These are phyloP conservation scores for Colletotrichum lini DNA, from an alignment of 2,329 filamentous ascomycete genomes.

Conservation along the genomic window DNA sequence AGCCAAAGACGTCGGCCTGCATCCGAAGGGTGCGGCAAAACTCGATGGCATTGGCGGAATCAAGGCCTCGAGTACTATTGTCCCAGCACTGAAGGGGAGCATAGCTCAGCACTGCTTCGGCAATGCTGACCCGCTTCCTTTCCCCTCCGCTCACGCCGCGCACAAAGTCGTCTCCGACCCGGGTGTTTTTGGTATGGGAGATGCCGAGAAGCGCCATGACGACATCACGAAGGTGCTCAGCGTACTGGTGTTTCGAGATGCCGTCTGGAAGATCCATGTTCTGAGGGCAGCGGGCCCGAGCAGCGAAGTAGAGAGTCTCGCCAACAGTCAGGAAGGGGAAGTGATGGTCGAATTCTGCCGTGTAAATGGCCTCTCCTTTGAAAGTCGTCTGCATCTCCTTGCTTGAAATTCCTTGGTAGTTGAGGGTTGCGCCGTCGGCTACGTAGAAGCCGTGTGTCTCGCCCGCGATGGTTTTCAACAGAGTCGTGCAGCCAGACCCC, in stretches of 20 bases:
- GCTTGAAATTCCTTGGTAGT: constrained; percentile 31
- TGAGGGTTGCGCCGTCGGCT: constrained; percentile 26
- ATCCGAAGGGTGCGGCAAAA: constrained; percentile 47
- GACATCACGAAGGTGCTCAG: constrained; percentile 65
- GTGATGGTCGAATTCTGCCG: constrained; percentile 75
- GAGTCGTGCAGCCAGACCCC: constrained; percentile 73
- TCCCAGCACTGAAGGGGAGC: constrained; percentile 52
- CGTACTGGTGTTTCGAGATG: constrained; percentile 57
- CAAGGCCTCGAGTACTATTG: constrained; percentile 66
- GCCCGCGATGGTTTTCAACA: constrained; percentile 76
- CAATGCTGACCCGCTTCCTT: constrained; percentile 57
- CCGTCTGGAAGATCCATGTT: constrained; percentile 60
- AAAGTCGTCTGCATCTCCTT: constrained; percentile 38
- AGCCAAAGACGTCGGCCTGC: constrained; percentile 47
- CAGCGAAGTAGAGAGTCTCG: constrained; percentile 73
- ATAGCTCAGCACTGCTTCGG: constrained; percentile 51
- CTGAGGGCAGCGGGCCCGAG: constrained; percentile 66
- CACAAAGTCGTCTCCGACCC: constrained; percentile 68
- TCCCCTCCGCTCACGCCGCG: constrained; percentile 70
- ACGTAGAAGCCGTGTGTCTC: constrained; percentile 72
- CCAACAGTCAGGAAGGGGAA: constrained; percentile 72
- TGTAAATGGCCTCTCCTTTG: constrained; percentile 76
- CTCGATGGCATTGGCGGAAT: constrained; percentile 35
- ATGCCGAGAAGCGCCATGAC: constrained; percentile 70
- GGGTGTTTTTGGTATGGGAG: constrained; percentile 67